These are phyloP conservation scores for Arthromyces matolae DNA, from an alignment of 768 basidiomycete genomes.

Conservation along the genomic window DNA sequence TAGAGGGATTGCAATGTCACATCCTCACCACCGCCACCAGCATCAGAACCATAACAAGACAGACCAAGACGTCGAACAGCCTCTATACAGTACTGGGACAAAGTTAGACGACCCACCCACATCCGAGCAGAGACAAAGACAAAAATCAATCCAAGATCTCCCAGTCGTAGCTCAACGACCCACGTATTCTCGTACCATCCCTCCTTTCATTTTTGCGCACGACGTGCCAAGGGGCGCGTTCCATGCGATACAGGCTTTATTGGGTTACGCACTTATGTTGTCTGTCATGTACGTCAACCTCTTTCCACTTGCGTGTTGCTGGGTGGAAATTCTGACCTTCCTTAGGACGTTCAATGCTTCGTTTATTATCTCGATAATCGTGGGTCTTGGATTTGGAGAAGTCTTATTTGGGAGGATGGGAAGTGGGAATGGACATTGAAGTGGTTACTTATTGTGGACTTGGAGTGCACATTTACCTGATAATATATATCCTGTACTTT, in stretches of 20 bases:
- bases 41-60: too few species aligned
- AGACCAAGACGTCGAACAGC: slow-evolving; percentile 10
- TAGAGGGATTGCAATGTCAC: slow-evolving; percentile 15
- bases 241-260: slow-evolving; percentile 56
- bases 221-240: slow-evolving; percentile 71
- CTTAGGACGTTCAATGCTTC: slow-evolving; percentile 80
- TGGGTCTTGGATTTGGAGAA: slow-evolving; percentile 75
- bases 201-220: slow-evolving; percentile 64
- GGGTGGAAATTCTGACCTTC: neutral
- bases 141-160: neutral
- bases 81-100: slow-evolving; percentile 1
- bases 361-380: slow-evolving; percentile 68
- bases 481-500: neutral
- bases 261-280: slow-evolving; percentile 76
- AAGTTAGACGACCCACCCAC: neutral
- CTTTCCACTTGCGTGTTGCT: slow-evolving; percentile 5
- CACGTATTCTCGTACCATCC: slow-evolving; percentile 31
- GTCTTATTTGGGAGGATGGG: slow-evolving; percentile 60
- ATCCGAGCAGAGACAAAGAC: too few species aligned
- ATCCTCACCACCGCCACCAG: too few species aligned
- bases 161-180: neutral
- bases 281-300: slow-evolving; percentile 64
- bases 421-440: slow-evolving; percentile 14
- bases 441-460: neutral
- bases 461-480: neutral